Evolutionary conservation across 2,329 filamentous ascomycete species (phyloP), one percentile per base, ranked within the genome.

Genomic region (Colletotrichum nymphaeae): DNA sequence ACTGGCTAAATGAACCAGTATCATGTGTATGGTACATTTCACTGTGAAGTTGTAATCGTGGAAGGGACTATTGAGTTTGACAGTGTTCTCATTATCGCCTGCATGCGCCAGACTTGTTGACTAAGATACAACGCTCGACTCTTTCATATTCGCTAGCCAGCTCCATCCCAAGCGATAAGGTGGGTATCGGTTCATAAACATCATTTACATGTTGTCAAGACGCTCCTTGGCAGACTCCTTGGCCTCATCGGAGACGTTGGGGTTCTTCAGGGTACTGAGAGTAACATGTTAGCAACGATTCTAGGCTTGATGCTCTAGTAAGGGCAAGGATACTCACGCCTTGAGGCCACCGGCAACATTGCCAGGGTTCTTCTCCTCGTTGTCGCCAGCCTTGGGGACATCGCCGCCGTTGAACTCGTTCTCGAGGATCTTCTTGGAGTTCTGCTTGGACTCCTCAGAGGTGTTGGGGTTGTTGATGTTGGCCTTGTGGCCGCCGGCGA

Each of bases 401-500:
- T 84, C 78, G 3, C 82, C 83, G 4, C 84, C 83, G 67, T 85
- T 83, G 75, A 86, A 86, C 76, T 88, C 82, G 37, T 88, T 83
- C 32, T 90, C 83, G 65, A 91, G 86, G 9, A 90, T 81, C 52
- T 87, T 79, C 72, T 83, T 84, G 69, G 88, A 90, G 81, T 89
- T 84, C 78, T 89, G 78, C 84, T 90, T 90, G 71, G 88, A 81
- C 79, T 89, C 87, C 63, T 88, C 78, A 0, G 88, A 89, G 67
- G 84, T 86, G 79, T 89, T 88, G 76, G 88, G 87, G 83, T 90
- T 90, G 79, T 86, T 86, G 74, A 90, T 77, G 78, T 85, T 88
- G 71, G 88, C 88, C 85, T 91, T 91, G 85, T 91, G 88, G 80
- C 88, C 88, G 72, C 86, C 87, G 75, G 87, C 85, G 75, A 89